Percentiles rank a stretch among this genome's conserved stretches.
Evolutionary conservation across 257 asterid species (phyloP).

Genomic region (Misopates orontium): DNA sequence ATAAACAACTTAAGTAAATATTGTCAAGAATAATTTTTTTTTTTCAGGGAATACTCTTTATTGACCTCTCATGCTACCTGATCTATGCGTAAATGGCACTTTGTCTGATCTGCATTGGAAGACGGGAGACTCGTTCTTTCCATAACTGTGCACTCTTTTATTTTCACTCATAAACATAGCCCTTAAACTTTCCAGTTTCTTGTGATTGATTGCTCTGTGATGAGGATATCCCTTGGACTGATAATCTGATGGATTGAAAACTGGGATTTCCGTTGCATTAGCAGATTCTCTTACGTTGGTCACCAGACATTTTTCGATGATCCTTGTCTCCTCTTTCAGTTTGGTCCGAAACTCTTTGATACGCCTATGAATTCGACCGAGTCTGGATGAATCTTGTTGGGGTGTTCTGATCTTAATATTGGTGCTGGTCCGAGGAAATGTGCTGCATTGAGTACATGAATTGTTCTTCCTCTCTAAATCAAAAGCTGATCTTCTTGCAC

Average conservation of each 20-base stretch:
- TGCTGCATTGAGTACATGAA: slow-evolving; percentile 46
- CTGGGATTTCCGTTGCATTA: slow-evolving; percentile 36
- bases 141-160: slow-evolving; percentile 27
- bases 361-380: slow-evolving; percentile 25
- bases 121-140: slow-evolving; percentile 34
- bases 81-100: slow-evolving; percentile 30
- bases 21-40: neutral
- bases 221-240: slow-evolving; percentile 53
- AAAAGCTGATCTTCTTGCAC: slow-evolving; percentile 44
- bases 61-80: slow-evolving; percentile 31
- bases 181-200: slow-evolving; percentile 28
- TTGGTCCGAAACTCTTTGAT: slow-evolving; percentile 47
- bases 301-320: slow-evolving; percentile 58
- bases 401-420: slow-evolving; percentile 14
- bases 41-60: neutral
- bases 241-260: slow-evolving; percentile 60
- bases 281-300: slow-evolving; percentile 31
- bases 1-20: neutral
- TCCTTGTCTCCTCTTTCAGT: slow-evolving; percentile 47
- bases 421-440: slow-evolving; percentile 12
- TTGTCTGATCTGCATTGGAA: slow-evolving; percentile 41
- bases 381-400: slow-evolving; percentile 29
- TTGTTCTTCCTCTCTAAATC: slow-evolving; percentile 38
- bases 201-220: slow-evolving; percentile 29
- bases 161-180: slow-evolving; percentile 31